Evolutionary conservation across 2,329 filamentous ascomycete species (phyloP), one percentile per base, ranked within the genome.

Genomic region (Cytospora schulzeri): DNA sequence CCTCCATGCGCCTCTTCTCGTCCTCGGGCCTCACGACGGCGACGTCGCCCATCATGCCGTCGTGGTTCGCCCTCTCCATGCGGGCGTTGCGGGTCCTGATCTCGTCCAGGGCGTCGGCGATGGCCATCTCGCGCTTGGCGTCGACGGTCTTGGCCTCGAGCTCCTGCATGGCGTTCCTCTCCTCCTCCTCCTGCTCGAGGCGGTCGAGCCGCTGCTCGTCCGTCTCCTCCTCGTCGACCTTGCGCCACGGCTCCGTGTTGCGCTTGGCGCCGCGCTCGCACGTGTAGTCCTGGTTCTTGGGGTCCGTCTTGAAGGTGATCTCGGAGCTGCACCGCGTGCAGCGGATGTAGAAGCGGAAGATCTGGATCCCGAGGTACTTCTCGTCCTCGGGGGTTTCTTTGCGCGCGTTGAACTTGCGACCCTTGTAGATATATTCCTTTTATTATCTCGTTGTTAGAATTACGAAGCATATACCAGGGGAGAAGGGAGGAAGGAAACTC

Each of bases 61-160:
- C 88, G 72, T 87, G 86, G 63, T 87, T 86, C 11, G 89, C 90
- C 68, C 91, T 84, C 76, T 96, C 92, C 57, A 95, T 88, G 68
- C 93, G 83, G 9, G 95, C 95, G 78, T 99, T 99, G 68, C 94
- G 82, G 60, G 91, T 94, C 63, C 94, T 84, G 64, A 99, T 97
- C 78, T 97, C 93, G 76, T 99, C 95, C 62, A 99, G 79, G 9
- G 93, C 94, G 80, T 99, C 95, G 2, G 95, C 95, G 53, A 97
- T 92, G 22, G 91, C 92, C 93, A 99, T 99, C 77, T 99, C 95
- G 50, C 90, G 85, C 80, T 95, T 93, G 1, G 93, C 93, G 75
- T 99, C 95, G 26, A 91, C 80, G 62, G 94, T 97, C 80, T 98
- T 98, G 68, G 91, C 89, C 79, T 99, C 95, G 55, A 99, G 79